These are phyloP conservation scores for Puccinia coronata DNA, from an alignment of 1,284 basidiomycete species.

Conservation along the genomic window DNA sequence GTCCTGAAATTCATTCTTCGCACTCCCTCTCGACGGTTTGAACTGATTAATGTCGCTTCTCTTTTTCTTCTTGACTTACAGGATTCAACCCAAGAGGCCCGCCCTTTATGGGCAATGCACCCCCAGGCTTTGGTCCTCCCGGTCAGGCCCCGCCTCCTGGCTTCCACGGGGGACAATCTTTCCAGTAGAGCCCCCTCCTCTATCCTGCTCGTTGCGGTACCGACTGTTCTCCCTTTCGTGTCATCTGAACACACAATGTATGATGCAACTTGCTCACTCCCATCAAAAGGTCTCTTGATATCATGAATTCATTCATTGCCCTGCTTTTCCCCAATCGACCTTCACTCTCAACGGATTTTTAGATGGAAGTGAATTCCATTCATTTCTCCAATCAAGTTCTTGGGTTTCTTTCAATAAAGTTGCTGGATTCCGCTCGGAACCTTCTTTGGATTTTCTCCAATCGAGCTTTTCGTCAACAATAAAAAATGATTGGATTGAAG, in stretches of 20 bases:
- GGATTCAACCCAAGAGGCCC: conserved; percentile 44
- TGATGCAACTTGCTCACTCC: not conserved
- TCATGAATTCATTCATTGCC: not conserved
- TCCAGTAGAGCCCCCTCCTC: conserved; percentile 1
- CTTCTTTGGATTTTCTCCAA: not conserved
- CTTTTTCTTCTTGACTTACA: conserved; percentile 56
- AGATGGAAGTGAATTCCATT: not conserved
- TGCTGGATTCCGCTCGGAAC: not conserved
- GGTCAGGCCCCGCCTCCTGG: conserved; percentile 47
- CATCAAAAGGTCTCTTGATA: not conserved
- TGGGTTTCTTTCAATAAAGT: not conserved
- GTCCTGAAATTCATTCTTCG: not conserved
- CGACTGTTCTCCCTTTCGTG: not conserved
- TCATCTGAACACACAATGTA: not conserved
- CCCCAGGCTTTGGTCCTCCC: conserved; percentile 74
- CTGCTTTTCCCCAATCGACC: not conserved
- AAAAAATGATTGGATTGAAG: too few species aligned
- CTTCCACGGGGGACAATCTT: conserved; percentile 47
- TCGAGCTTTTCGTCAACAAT: too few species aligned
- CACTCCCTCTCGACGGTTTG: conserved; percentile 73
- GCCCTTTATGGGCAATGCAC: conserved; percentile 64
- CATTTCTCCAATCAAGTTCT: not conserved
- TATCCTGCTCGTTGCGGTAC: not conserved
- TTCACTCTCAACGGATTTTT: not conserved
- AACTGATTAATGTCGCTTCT: conserved; percentile 65